Percentiles rank a stretch among this genome's conserved stretches.
These are phyloP conservation scores for Calvatia gigantea DNA, from an alignment of 768 basidiomycete genomes.

Conservation along the genomic window DNA sequence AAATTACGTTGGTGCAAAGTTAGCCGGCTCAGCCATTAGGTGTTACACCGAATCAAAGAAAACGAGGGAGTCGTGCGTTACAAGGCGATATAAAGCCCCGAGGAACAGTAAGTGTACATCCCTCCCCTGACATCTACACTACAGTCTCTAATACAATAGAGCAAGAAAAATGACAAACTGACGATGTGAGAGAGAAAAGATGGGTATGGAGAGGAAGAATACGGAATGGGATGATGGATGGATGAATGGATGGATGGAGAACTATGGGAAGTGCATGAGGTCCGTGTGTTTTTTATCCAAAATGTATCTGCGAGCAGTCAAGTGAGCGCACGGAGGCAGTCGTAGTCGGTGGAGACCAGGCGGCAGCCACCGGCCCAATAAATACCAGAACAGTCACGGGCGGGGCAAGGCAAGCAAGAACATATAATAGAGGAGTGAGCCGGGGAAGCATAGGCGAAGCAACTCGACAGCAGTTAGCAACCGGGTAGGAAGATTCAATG, in stretches of 20 bases:
- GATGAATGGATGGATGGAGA: too few species aligned
- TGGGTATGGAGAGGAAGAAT: background rate
- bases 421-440: background rate
- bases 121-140: background rate
- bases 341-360: too few species aligned
- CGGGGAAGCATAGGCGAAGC: background rate
- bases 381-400: background rate
- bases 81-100: conserved; percentile 3
- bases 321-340: too few species aligned
- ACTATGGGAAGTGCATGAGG: background rate
- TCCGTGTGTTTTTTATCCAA: background rate
- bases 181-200: background rate
- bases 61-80: conserved; percentile 11
- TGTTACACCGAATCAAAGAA: background rate
- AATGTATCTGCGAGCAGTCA: too few species aligned
- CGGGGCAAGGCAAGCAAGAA: too few species aligned
- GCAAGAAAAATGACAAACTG: background rate
- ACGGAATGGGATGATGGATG: background rate
- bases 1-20: background rate
- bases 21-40: too few species aligned
- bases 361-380: too few species aligned
- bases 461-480: too few species aligned
- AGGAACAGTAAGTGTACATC: background rate
- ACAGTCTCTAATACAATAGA: background rate
- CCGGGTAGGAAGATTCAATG: background rate